Conservation (phyloP, 2,329 filamentous ascomycete genomes). For the Fusarium miscanthi region DNA sequence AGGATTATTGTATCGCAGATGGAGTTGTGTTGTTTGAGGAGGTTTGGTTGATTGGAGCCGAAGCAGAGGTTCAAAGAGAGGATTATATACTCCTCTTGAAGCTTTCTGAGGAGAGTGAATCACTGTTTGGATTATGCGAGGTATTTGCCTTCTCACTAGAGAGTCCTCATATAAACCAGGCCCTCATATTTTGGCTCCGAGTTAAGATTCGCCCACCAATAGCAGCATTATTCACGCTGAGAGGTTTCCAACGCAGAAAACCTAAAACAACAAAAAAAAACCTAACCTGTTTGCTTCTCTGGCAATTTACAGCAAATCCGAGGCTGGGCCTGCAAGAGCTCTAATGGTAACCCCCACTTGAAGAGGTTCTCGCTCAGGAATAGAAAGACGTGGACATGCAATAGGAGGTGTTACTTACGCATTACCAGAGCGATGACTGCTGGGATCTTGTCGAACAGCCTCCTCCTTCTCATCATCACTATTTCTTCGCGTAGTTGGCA, state of each 20-base stretch:
- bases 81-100: conserved; percentile 26
- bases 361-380: not conserved
- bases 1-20: not conserved
- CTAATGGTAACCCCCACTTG: conserved; percentile 18
- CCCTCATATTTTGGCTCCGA: not conserved
- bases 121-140: conserved; percentile 7
- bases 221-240: not conserved
- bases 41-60: not conserved
- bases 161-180: not conserved
- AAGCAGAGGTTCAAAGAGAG: not conserved
- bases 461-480: conserved; percentile 91
- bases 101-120: conserved; percentile 22
- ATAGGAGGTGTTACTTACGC: conserved; percentile 71
- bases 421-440: conserved; percentile 78
- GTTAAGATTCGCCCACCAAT: not conserved
- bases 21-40: not conserved
- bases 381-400: not conserved
- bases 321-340: not conserved
- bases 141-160: conserved; percentile 15
- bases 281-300: not conserved
- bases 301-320: not conserved
- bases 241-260: not conserved
- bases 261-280: not conserved
- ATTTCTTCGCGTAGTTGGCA: conserved; percentile 87
- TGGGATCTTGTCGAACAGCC: conserved; percentile 74